Percentiles rank a stretch among this genome's conserved stretches.
phyloP scores from a whole-genome alignment of 2,329 filamentous ascomycete species.

The Fusarium cyanostomum region DNA sequence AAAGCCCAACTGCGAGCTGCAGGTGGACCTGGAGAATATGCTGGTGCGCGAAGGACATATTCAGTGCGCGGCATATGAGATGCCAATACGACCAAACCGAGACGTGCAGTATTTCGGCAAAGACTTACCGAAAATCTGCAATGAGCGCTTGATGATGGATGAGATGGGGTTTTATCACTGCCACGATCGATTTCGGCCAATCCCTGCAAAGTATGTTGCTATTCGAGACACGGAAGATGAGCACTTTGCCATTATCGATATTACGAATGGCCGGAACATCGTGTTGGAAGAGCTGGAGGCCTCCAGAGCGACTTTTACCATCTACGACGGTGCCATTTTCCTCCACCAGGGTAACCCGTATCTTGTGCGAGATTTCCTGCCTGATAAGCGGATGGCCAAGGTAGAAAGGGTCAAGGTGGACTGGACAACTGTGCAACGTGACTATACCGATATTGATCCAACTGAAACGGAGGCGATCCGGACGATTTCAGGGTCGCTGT shows the following conservation, averaged over 20 bases:
- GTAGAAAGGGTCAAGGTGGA: constrained; percentile 92
- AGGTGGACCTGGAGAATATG: constrained; percentile 92
- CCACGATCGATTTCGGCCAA: constrained; percentile 85
- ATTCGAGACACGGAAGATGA: constrained; percentile 89
- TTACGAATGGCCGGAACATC: constrained; percentile 80
- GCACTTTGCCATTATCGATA: constrained; percentile 94
- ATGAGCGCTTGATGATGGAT: constrained; percentile 78
- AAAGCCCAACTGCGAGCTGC: constrained; percentile 86
- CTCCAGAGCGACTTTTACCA: constrained; percentile 91
- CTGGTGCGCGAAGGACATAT: constrained; percentile 92
- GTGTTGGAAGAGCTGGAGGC: constrained; percentile 97
- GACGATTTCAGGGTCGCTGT: constrained; percentile 68
- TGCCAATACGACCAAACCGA: constrained; percentile 83
- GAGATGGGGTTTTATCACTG: constrained; percentile 87
- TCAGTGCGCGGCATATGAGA: constrained; percentile 94
- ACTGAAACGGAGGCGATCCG: constrained; percentile 90
- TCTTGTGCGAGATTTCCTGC: constrained; percentile 87
- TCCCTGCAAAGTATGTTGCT: constrained; percentile 82
- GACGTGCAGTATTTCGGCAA: constrained; percentile 83
- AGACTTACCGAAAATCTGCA: constrained; percentile 75
- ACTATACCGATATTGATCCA: constrained; percentile 94
- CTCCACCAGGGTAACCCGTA: constrained; percentile 95
- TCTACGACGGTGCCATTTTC: constrained; percentile 98
- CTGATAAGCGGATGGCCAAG: constrained; percentile 82
- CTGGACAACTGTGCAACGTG: constrained; percentile 92